phyloP scores from a whole-genome alignment of 306 rosid genomes.

The Cicer cuneatum region DNA sequence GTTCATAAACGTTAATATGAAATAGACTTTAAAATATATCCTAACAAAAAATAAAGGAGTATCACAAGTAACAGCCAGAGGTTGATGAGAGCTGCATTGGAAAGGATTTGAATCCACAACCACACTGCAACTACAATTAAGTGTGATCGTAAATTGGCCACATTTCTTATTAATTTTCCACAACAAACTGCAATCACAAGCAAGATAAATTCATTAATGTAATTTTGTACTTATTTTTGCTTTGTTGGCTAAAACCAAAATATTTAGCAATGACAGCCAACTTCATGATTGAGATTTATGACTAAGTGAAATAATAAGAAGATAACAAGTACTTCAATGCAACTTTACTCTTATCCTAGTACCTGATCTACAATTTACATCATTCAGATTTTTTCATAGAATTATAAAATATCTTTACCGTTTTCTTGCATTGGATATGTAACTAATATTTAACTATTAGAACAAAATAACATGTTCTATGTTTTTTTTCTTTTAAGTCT shows the following conservation, averaged over 20 bases:
- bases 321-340: constrained; percentile 15
- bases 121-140: too few relatives aligned
- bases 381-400: constrained; percentile 28
- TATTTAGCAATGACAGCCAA: neutral
- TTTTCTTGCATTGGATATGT: constrained; percentile 14
- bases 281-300: constrained; percentile 3
- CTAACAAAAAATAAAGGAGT: too few relatives aligned
- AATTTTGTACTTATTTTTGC: neutral
- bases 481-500: neutral
- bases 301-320: neutral
- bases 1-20: too few relatives aligned
- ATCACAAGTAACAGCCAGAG: too few relatives aligned
- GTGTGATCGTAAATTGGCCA: too few relatives aligned
- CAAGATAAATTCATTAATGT: too few relatives aligned
- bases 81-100: too few relatives aligned
- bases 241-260: neutral
- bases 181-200: too few relatives aligned
- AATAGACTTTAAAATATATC: too few relatives aligned
- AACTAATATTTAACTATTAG: neutral
- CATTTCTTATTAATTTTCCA: too few relatives aligned
- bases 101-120: too few relatives aligned
- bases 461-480: neutral
- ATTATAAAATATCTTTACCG: constrained; percentile 40
- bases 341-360: constrained; percentile 20
- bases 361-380: constrained; percentile 35